phyloP scores from a whole-genome alignment of 305 asterid species.

The Fraxinus paxiana region DNA sequence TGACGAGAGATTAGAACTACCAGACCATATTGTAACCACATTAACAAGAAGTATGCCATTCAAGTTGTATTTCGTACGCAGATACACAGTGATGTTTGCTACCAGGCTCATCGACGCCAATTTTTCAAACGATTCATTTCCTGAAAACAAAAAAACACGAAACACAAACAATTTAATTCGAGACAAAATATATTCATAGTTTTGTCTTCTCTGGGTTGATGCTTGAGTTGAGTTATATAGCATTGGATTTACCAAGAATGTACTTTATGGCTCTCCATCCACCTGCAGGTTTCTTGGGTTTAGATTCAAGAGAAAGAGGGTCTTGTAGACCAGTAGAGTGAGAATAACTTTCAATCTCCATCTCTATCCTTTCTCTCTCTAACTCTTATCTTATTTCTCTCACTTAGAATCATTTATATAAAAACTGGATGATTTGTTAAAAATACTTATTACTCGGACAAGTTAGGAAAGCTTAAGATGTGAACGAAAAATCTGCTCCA shows the following conservation, averaged over 20 bases:
- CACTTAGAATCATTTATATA: not conserved
- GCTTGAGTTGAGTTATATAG: not conserved
- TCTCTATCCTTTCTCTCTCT: conserved; percentile 20
- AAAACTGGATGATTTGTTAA: not conserved
- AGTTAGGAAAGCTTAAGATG: not conserved
- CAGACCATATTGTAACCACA: conserved; percentile 65
- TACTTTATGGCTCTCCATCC: conserved; percentile 75
- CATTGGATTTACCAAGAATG: conserved; percentile 53
- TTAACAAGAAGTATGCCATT: conserved; percentile 57
- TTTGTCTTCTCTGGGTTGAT: not conserved
- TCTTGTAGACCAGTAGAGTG: conserved; percentile 13
- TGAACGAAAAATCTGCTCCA: not conserved
- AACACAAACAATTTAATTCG: not conserved
- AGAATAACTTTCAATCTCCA: conserved; percentile 29
- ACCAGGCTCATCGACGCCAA: conserved; percentile 74
- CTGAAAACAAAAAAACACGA: conserved; percentile 15
- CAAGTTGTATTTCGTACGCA: conserved; percentile 57
- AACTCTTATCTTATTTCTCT: not conserved
- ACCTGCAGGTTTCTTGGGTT: conserved; percentile 34
- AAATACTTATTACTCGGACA: not conserved
- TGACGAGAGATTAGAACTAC: conserved; percentile 51
- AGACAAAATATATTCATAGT: not conserved
- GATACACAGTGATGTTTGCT: conserved; percentile 57
- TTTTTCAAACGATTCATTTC: conserved; percentile 82
- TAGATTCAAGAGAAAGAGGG: conserved; percentile 25